phyloP scores from a whole-genome alignment of 2,329 filamentous ascomycete species.

The Coniochaeta hoffmannii region DNA sequence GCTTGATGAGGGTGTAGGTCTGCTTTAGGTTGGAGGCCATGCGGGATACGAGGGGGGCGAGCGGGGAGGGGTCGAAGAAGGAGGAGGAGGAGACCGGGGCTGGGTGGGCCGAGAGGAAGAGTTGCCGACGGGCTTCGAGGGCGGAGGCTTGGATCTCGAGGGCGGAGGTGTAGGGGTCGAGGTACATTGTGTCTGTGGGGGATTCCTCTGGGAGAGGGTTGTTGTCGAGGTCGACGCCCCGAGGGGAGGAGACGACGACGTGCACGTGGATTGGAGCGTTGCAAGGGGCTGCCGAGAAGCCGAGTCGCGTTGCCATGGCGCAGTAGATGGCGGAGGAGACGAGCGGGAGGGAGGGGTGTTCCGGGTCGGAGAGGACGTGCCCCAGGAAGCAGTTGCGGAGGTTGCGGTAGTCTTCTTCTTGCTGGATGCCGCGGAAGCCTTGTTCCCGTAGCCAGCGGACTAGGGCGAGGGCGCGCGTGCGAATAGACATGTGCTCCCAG shows the following conservation, averaged over 20 bases:
- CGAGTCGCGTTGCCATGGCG: slow-evolving; percentile 65
- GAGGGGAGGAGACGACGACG: slow-evolving; percentile 61
- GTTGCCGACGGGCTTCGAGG: slow-evolving; percentile 43
- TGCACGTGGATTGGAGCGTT: slow-evolving; percentile 82
- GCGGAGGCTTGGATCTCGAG: slow-evolving; percentile 55
- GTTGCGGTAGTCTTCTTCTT: slow-evolving; percentile 62
- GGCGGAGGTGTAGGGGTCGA: slow-evolving; percentile 72
- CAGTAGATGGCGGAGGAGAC: slow-evolving; percentile 85
- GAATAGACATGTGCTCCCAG: slow-evolving; percentile 50
- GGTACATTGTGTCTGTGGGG: slow-evolving; percentile 56
- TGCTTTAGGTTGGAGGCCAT: slow-evolving; percentile 76
- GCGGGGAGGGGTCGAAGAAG: slow-evolving; percentile 58
- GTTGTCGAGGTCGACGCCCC: slow-evolving; percentile 53
- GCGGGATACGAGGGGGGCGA: slow-evolving; percentile 63
- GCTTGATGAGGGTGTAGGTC: too few species aligned
- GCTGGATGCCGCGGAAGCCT: slow-evolving; percentile 21
- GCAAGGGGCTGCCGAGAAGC: slow-evolving; percentile 69
- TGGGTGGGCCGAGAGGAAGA: neutral
- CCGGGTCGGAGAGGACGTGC: slow-evolving; percentile 63
- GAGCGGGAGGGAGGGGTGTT: slow-evolving; percentile 76
- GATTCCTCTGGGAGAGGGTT: neutral
- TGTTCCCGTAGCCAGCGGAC: slow-evolving; percentile 60
- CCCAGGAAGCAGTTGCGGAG: slow-evolving; percentile 85
- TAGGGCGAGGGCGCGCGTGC: slow-evolving; percentile 60
- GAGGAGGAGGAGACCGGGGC: slow-evolving; percentile 15